Conservation (phyloP, 2,329 filamentous ascomycete genomes). For the Blastomyces parvus region DNA sequence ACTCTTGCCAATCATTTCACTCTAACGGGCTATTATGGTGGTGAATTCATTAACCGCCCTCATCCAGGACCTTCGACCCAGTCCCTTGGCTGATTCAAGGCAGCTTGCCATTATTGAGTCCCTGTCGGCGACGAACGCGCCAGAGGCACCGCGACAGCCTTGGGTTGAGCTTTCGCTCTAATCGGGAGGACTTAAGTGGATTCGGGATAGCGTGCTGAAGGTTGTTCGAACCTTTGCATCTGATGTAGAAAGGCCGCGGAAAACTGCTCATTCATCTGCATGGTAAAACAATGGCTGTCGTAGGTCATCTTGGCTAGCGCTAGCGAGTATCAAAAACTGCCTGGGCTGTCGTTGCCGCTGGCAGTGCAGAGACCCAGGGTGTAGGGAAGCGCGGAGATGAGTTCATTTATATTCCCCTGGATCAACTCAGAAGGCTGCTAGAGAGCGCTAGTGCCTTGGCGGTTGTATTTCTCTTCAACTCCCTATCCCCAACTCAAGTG, state of each 20-base stretch:
- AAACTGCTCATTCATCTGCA: not conserved
- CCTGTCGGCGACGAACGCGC: slow-evolving; percentile 1
- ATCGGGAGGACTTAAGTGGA: not conserved
- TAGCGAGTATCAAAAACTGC: not conserved
- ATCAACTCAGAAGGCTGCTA: too few relatives aligned
- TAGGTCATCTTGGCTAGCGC: not conserved
- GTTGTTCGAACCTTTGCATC: slow-evolving; percentile 9
- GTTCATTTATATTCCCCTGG: not conserved
- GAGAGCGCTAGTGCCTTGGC: too few relatives aligned
- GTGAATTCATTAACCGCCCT: slow-evolving; percentile 7
- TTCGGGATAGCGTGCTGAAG: slow-evolving; percentile 2
- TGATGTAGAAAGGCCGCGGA: slow-evolving; percentile 7
- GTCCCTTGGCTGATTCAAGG: slow-evolving; percentile 7
- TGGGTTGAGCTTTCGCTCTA: slow-evolving; percentile 1
- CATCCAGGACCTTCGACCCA: slow-evolving; percentile 8
- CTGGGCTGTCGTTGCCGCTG: slow-evolving; percentile 3
- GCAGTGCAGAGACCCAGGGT: not conserved
- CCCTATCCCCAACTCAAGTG: not conserved
- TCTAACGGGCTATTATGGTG: slow-evolving; percentile 8
- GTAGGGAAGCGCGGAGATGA: not conserved
- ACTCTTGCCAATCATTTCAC: slow-evolving; percentile 3
- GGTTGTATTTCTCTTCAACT: too few relatives aligned
- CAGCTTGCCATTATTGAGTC: slow-evolving; percentile 8
- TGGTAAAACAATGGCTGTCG: not conserved
- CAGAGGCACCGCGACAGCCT: slow-evolving; percentile 1